A percentile compares a stretch with the other conserved stretches of the same genome.
phyloP scores from a whole-genome alignment of 768 basidiomycete species.

The Lactarius indigo region DNA sequence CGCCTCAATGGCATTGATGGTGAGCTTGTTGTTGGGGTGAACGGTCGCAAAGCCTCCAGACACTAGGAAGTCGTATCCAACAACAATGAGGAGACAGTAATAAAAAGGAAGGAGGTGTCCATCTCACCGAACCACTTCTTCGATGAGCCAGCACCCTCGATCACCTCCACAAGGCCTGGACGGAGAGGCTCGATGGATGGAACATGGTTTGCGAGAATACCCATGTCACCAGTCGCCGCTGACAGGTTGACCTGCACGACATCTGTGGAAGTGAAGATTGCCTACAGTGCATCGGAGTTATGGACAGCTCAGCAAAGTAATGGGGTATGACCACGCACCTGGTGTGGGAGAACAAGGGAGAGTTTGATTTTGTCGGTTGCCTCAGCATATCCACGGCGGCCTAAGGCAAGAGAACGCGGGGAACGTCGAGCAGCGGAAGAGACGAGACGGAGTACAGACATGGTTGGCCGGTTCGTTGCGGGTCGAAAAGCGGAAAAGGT shows the following conservation, averaged over 20 bases:
- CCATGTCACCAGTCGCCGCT: constrained; percentile 96
- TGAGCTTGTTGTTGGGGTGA: constrained; percentile 94
- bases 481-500: not conserved
- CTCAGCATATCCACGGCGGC: constrained; percentile 88
- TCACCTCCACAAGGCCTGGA: constrained; percentile 91
- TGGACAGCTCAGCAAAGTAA: constrained; percentile 10
- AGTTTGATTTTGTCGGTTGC: constrained; percentile 87
- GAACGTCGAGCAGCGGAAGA: constrained; percentile 60
- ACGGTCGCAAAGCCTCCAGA: constrained; percentile 97
- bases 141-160: constrained; percentile 69
- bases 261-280: constrained; percentile 86
- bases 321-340: constrained; percentile 51
- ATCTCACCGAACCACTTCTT: constrained; percentile 97
- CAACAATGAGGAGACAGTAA: not conserved
- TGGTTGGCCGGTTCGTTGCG: constrained; percentile 34
- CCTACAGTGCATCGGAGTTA: constrained; percentile 42
- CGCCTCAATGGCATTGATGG: constrained; percentile 96
- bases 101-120: not conserved
- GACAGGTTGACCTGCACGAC: constrained; percentile 95
- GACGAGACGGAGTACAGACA: constrained; percentile 75
- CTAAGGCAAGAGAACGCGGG: constrained; percentile 47
- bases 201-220: constrained; percentile 98
- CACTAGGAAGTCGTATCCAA: constrained; percentile 43
- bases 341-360: constrained; percentile 91
- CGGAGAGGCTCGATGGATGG: constrained; percentile 94